Percentiles rank a stretch among this genome's conserved stretches.
Conservation (phyloP, 371 early-diverging fungal species). For the Rhizopus arrhizus region DNA sequence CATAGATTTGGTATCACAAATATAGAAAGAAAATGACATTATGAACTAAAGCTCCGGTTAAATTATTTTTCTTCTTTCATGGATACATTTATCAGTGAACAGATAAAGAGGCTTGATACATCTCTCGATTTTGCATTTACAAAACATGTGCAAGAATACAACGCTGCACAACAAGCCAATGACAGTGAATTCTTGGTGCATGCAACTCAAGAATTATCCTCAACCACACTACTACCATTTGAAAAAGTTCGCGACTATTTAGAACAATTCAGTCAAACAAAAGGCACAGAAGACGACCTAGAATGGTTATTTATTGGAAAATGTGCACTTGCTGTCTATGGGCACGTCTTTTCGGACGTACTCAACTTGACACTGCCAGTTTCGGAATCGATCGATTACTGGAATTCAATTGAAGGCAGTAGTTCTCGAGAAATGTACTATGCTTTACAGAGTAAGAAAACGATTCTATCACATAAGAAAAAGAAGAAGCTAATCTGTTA, state of each 20-base stretch:
- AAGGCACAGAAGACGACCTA: constrained; percentile 22
- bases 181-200: constrained; percentile 32
- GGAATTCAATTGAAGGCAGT: constrained; percentile 65
- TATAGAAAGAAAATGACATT: neutral
- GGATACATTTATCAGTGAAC: constrained; percentile 26
- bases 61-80: constrained; percentile 11
- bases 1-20: neutral
- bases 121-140: constrained; percentile 12
- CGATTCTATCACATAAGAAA: neutral
- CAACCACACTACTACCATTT: constrained; percentile 17
- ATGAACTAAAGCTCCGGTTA: neutral
- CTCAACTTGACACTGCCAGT: constrained; percentile 67
- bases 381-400: constrained; percentile 68
- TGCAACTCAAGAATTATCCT: constrained; percentile 30
- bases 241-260: constrained; percentile 26
- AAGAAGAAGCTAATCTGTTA: neutral
- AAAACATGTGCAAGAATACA: constrained; percentile 4
- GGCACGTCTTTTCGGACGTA: constrained; percentile 59
- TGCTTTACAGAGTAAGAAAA: constrained; percentile 58
- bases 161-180: constrained; percentile 9
- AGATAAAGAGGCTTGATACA: constrained; percentile 18
- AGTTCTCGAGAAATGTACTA: constrained; percentile 52
- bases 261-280: constrained; percentile 11
- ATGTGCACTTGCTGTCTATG: constrained; percentile 63
- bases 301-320: constrained; percentile 63